Percentiles rank a stretch among this genome's conserved stretches.
Evolutionary conservation across 1,139 yeast genomes (phyloP).

Genomic region (Hyphopichia burtonii): DNA sequence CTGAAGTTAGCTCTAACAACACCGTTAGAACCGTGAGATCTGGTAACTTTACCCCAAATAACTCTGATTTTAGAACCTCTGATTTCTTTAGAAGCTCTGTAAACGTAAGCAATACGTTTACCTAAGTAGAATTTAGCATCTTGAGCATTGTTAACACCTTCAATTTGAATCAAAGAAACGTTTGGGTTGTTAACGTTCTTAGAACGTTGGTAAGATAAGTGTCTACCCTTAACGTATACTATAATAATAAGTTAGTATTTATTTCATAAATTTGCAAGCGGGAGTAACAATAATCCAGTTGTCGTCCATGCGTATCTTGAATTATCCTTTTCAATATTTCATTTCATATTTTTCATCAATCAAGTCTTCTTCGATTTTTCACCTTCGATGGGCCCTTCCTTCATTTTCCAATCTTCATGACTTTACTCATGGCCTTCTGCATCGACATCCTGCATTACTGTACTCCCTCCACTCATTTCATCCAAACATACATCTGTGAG

Average conservation of each 20-base stretch:
- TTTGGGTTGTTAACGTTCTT: constrained; percentile 98
- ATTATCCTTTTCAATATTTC: too few species aligned
- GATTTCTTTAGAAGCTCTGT: constrained; percentile 97
- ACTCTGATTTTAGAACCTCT: constrained; percentile 99
- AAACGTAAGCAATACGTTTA: constrained; percentile 98
- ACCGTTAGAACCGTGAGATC: constrained; percentile 99
- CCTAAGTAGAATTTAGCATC: constrained; percentile 99
- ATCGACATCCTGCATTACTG: not conserved
- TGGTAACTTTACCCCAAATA: constrained; percentile 98
- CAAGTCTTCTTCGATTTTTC: too few species aligned
- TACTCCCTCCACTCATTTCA: not conserved
- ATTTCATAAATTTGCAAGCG: constrained; percentile 1
- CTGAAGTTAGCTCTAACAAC: constrained; percentile 98
- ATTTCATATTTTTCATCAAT: too few species aligned
- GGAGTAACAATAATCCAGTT: too few species aligned
- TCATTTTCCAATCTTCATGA: too few species aligned
- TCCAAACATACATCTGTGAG: constrained; percentile 86
- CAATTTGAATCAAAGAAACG: constrained; percentile 93
- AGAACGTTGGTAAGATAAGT: constrained; percentile 99
- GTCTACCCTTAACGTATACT: constrained; percentile 99
- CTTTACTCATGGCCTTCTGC: too few species aligned
- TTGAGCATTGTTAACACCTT: constrained; percentile 87
- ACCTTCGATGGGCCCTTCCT: too few species aligned
- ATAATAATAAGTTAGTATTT: constrained; percentile 46
- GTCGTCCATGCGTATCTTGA: too few species aligned